Percentiles rank a stretch among this genome's conserved stretches.
Conservation (phyloP, 2,329 filamentous ascomycete species). For the Rutstroemia sp. region DNA sequence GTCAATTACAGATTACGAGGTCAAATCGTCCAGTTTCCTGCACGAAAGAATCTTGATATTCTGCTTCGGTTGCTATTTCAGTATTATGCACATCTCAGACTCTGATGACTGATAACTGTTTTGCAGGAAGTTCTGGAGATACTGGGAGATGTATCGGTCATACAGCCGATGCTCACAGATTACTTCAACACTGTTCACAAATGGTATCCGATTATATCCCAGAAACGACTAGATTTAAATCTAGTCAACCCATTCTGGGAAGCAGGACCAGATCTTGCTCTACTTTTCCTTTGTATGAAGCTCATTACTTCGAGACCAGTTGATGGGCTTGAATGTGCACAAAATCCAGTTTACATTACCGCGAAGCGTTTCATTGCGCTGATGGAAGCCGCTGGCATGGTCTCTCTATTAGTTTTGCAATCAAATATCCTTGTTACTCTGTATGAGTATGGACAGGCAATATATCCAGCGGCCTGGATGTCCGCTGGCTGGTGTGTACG, state of each 20-base stretch:
- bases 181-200: constrained; percentile 40
- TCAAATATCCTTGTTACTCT: constrained; percentile 38
- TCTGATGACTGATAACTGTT: neutral
- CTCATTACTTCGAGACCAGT: constrained; percentile 33
- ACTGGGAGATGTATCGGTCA: constrained; percentile 32
- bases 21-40: too few relatives aligned
- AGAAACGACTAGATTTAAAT: constrained; percentile 35
- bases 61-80: too few relatives aligned
- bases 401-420: constrained; percentile 39
- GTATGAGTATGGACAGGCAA: constrained; percentile 41
- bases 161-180: constrained; percentile 33
- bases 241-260: constrained; percentile 36
- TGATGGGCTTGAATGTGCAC: constrained; percentile 30
- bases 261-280: constrained; percentile 38
- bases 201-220: constrained; percentile 42
- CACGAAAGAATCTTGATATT: neutral
- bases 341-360: constrained; percentile 35
- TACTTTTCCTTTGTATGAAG: constrained; percentile 43
- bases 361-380: constrained; percentile 36
- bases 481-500: constrained; percentile 38
- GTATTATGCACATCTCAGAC: too few relatives aligned
- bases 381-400: constrained; percentile 36
- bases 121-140: constrained; percentile 34
- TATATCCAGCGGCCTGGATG: constrained; percentile 45
- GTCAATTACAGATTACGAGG: too few relatives aligned